Conservation (phyloP, 1,284 basidiomycete genomes). For the Microbotryum intermedium region DNA sequence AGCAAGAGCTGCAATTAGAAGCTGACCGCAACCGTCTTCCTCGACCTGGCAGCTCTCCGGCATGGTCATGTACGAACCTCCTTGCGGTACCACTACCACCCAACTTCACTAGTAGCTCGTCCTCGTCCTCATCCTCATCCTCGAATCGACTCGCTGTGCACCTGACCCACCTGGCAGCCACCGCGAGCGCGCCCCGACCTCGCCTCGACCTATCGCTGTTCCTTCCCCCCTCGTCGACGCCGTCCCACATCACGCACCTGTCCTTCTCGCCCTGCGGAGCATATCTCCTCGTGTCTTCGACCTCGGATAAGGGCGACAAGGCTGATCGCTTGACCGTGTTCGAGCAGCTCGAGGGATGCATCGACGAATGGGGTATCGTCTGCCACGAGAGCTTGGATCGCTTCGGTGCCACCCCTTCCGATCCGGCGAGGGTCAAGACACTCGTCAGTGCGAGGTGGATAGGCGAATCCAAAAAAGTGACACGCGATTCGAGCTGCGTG, state of each 20-base stretch:
- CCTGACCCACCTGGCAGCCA: slow-evolving; percentile 10
- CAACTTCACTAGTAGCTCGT: neutral
- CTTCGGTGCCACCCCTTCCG: neutral
- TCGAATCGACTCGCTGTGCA: neutral
- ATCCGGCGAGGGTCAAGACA: neutral
- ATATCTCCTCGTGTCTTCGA: slow-evolving; percentile 11
- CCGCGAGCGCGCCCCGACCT: neutral
- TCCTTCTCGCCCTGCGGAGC: slow-evolving; percentile 15
- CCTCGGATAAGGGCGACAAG: neutral
- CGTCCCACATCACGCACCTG: slow-evolving; percentile 8
- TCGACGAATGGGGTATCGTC: slow-evolving; percentile 20
- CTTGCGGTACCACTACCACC: slow-evolving; percentile 10
- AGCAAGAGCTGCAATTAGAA: too few relatives aligned
- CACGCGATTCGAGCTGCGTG: neutral
- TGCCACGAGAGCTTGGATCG: slow-evolving; percentile 13
- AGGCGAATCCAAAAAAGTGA: slow-evolving; percentile 18
- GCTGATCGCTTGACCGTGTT: slow-evolving; percentile 18
- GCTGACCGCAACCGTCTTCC: too few relatives aligned
- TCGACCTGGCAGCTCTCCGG: neutral
- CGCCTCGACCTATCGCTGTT: slow-evolving; percentile 6
- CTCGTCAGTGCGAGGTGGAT: slow-evolving; percentile 17
- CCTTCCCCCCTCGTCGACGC: slow-evolving; percentile 2
- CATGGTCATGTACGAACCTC: slow-evolving; percentile 12
- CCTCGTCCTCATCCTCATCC: neutral
- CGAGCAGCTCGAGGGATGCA: slow-evolving; percentile 15